These are phyloP conservation scores for Ceratopteris richardii DNA, from an alignment of 75 land plant species.

Conservation along the genomic window DNA sequence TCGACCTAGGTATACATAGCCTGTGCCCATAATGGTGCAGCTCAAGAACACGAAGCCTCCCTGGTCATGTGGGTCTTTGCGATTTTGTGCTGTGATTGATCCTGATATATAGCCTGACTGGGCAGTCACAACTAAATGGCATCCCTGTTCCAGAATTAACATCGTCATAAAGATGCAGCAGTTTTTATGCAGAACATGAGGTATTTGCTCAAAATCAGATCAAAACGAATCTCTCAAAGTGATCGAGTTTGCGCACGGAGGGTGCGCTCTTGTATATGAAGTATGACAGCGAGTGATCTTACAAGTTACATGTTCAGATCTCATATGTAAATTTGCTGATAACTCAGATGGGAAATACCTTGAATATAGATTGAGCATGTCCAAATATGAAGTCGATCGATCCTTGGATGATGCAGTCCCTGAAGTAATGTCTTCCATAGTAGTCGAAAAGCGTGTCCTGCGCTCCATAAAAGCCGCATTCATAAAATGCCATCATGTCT, in stretches of 20 bases:
- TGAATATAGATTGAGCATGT: constrained; percentile 21
- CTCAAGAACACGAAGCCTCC: constrained; percentile 56
- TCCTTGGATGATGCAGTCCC: constrained; percentile 23
- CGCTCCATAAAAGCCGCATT: constrained; percentile 21
- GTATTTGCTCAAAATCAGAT: too few species aligned
- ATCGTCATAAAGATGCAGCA: too few species aligned
- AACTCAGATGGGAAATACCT: too few species aligned
- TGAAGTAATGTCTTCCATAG: constrained; percentile 25
- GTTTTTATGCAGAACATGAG: too few species aligned
- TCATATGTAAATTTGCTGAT: too few species aligned
- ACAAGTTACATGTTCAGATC: too few species aligned
- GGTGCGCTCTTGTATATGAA: too few species aligned
- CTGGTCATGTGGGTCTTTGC: constrained; percentile 23
- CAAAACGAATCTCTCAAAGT: too few species aligned
- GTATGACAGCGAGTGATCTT: constrained; percentile 12
- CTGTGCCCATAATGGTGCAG: constrained; percentile 50
- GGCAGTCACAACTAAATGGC: constrained; percentile 34
- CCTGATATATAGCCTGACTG: constrained; percentile 32
- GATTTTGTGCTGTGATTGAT: constrained; percentile 61
- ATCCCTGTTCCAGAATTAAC: too few species aligned
- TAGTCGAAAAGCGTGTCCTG: constrained; percentile 27
- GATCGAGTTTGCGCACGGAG: too few species aligned
- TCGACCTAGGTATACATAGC: constrained; percentile 50
- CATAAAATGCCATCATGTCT: constrained; percentile 10
- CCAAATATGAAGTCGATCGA: constrained; percentile 26